Evolutionary conservation across 106 monocot species (phyloP), one percentile per base, ranked within the genome.

Genomic region (Ottelia alismoides): DNA sequence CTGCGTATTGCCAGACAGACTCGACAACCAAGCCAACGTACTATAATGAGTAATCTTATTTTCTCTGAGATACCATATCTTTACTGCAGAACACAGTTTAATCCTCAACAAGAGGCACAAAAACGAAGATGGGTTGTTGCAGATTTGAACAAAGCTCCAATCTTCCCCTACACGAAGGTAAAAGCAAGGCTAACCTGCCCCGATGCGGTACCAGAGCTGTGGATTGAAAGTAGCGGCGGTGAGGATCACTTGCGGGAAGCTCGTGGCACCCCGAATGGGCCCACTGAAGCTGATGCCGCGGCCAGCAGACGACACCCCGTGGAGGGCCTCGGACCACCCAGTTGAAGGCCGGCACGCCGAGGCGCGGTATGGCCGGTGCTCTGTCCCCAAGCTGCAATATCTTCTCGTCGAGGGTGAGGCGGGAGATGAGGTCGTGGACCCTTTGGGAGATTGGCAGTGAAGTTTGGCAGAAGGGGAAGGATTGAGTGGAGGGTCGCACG

Each of bases 261-360:
- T 69, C 4, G 78, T 78, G 56, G 84, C 78, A 18, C 68, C 78
- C 20, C 68, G 75, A 45, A 79, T 65, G 19, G 24, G 17, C 3
- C 84, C 72, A 20, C 71, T 66, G 65, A 84, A 84, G 11, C 3
- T 30, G 20, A 72, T 69, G 1, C 79, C 84, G 11, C 75, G 79
- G 0, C 84, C 78, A 1, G 49, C 44, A 67, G 70, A 67, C n/a
- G 83, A 63, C n/a, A n/a, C n/a, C n/a, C n/a, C n/a, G n/a, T n/a
- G n/a, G n/a, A n/a, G n/a, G n/a, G n/a, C n/a, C n/a, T 84, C 84
- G 31, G 84, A 84, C 84, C 84, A 84, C 84, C n/a, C 84, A 84
- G 43, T 84, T 62, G 62, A 79, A 84, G 4, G 61, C 49, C 20
- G 11, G 21, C 48, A 79, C 68, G 20, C 75, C 79, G 1, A 84